Evolutionary conservation across 164 flowering plant genomes (phyloP).

Genomic region (Taxillus chinensis): DNA sequence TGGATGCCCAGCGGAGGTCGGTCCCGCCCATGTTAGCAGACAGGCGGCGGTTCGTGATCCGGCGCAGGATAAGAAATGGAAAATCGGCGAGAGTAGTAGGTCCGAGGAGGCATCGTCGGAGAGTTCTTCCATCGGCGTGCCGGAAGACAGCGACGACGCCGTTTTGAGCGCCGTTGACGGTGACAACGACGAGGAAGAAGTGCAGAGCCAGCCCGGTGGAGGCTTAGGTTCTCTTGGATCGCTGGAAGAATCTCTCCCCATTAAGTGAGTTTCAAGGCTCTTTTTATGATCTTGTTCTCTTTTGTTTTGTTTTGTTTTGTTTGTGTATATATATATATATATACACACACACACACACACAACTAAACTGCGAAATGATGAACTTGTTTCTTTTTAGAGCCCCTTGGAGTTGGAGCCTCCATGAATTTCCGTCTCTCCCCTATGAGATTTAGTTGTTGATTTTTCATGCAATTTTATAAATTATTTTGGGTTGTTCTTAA

Average conservation of each 20-base stretch:
- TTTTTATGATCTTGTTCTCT: not conserved
- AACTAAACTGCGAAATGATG: no score
- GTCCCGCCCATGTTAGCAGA: not conserved
- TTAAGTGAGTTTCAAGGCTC: conserved; percentile 34
- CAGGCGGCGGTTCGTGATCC: not conserved
- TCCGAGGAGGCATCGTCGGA: conserved; percentile 17
- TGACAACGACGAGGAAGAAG: conserved; percentile 15
- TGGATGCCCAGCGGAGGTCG: no score
- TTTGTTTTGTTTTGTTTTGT: not conserved
- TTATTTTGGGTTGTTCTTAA: no score
- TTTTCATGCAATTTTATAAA: no score
- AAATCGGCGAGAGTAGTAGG: not conserved
- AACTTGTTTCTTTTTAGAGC: not conserved
- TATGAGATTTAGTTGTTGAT: no score
- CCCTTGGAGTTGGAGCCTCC: not conserved
- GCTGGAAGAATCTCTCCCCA: conserved; percentile 62
- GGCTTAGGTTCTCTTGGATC: conserved; percentile 30
- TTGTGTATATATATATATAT: not conserved
- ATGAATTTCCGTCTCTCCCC: not conserved
- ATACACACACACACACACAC: no score
- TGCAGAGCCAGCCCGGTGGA: conserved; percentile 17
- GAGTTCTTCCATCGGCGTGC: conserved; percentile 37
- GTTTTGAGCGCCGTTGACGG: conserved; percentile 22
- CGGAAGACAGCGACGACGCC: conserved; percentile 21
- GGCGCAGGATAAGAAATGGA: not conserved